Conservation (phyloP, 2,329 filamentous ascomycete species). For the Botrytis fabae region DNA sequence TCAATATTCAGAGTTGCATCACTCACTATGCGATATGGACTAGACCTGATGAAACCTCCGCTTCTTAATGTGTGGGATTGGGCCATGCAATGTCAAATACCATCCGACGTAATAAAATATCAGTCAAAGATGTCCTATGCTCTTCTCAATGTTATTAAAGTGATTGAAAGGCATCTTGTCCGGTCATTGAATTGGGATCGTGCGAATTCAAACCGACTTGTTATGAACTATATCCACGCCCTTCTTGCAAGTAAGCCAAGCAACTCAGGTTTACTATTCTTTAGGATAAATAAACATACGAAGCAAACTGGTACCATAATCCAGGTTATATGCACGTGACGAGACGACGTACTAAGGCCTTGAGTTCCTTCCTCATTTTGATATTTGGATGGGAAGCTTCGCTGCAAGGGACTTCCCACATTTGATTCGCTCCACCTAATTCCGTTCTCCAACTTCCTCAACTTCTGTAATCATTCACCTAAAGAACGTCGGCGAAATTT, state of each 20-base stretch:
- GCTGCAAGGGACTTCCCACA: neutral
- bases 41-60: neutral
- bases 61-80: neutral
- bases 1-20: neutral
- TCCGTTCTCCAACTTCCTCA: neutral
- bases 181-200: neutral
- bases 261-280: no score
- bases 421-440: neutral
- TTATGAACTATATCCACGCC: neutral
- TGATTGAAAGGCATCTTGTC: neutral
- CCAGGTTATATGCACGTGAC: neutral
- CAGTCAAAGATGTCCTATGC: neutral
- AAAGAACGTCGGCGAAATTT: neutral
- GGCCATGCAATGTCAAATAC: neutral
- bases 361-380: slow-evolving; percentile 14
- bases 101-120: neutral
- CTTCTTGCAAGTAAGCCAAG: neutral
- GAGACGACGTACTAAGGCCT: neutral
- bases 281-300: neutral
- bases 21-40: neutral
- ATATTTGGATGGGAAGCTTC: neutral
- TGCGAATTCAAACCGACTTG: neutral
- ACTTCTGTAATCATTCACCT: neutral
- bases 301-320: neutral
- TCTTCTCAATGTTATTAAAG: neutral